A percentile compares a stretch with the other conserved stretches of the same genome.
These are phyloP conservation scores for Mycena galopus DNA, from an alignment of 768 basidiomycete genomes.

Conservation along the genomic window DNA sequence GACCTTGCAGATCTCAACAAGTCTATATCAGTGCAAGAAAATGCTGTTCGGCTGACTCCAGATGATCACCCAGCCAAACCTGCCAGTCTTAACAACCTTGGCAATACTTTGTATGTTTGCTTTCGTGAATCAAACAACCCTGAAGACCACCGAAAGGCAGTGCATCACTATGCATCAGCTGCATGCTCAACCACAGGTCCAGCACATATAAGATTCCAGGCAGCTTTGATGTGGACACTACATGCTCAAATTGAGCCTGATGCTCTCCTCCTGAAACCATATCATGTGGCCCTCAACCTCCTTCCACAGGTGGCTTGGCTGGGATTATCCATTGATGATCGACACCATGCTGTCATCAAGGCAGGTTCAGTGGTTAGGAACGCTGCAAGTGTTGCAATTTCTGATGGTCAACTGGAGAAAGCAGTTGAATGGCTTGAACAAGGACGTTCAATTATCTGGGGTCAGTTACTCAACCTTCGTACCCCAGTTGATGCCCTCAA, in stretches of 20 bases:
- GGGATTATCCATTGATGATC: constrained; percentile 28
- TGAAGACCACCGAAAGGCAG: neutral
- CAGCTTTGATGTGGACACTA: neutral
- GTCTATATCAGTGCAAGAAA: too few relatives aligned
- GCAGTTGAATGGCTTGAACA: constrained; percentile 47
- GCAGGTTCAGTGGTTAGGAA: constrained; percentile 4
- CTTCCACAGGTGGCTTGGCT: constrained; percentile 37
- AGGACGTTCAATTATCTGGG: constrained; percentile 44
- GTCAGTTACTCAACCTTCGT: constrained; percentile 40
- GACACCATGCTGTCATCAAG: constrained; percentile 23
- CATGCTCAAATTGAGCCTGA: neutral
- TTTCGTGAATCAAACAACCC: neutral
- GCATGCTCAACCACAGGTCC: neutral
- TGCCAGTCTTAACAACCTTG: too few relatives aligned
- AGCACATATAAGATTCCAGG: neutral
- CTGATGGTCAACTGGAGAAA: constrained; percentile 11
- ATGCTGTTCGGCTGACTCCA: neutral
- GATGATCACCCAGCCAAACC: neutral
- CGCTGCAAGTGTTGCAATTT: constrained; percentile 32
- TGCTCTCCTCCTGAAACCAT: neutral
- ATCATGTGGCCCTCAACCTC: constrained; percentile 23
- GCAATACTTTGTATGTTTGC: too few relatives aligned
- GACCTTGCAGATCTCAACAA: too few relatives aligned
- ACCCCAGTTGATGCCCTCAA: constrained; percentile 42
- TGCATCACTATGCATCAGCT: neutral